Evolutionary conservation across 371 early-diverging fungal species (phyloP).

Genomic region (Mortierella sp.): DNA sequence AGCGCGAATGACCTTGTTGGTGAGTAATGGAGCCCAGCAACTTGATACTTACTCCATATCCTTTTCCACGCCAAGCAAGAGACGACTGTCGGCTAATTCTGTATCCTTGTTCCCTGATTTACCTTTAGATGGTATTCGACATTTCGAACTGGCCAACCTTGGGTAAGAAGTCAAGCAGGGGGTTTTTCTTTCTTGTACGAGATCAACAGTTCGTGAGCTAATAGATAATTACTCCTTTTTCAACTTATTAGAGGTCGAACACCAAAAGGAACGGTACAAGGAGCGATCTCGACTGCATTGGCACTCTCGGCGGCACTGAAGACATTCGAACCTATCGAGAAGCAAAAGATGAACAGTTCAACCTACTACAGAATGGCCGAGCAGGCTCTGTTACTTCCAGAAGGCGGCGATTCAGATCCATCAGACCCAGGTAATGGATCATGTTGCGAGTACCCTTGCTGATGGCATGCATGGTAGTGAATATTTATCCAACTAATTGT

Average conservation of each 20-base stretch:
- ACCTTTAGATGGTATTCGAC: conserved; percentile 48
- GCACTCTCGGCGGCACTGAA: conserved; percentile 39
- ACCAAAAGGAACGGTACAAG: conserved; percentile 59
- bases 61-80: neutral
- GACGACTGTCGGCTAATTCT: neutral
- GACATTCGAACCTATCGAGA: conserved; percentile 56
- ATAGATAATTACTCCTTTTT: neutral
- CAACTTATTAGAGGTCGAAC: conserved; percentile 52
- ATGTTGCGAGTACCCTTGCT: neutral
- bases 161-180: conserved; percentile 31
- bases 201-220: neutral
- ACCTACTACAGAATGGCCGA: conserved; percentile 57
- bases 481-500: neutral
- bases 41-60: neutral
- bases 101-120: neutral
- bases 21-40: conserved; percentile 12
- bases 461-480: neutral
- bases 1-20: conserved; percentile 55
- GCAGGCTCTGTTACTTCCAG: conserved; percentile 29
- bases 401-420: conserved; percentile 18
- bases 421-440: neutral
- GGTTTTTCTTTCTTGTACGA: neutral
- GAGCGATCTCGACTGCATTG: conserved; percentile 58
- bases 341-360: conserved; percentile 45
- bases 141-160: conserved; percentile 53